Evolutionary conservation across 208 protist genomes (phyloP).

Genomic region (Porcisia deanei): DNA sequence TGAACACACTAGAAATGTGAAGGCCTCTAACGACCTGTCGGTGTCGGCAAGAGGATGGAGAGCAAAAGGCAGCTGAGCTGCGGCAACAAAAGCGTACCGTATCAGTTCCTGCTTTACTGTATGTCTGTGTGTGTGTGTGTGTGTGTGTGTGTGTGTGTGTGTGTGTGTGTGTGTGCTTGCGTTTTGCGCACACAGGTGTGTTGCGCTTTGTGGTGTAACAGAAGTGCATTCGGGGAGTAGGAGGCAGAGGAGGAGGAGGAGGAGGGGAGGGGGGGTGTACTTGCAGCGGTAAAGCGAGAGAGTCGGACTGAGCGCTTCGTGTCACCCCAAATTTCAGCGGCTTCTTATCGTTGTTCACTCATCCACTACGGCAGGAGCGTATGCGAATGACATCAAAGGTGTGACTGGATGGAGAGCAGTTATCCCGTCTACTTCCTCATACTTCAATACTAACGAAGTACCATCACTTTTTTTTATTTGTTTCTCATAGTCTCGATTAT

Average conservation of each 20-base stretch:
- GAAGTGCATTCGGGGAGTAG: no score
- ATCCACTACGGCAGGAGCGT: neutral
- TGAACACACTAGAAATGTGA: neutral
- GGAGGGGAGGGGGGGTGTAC: no score
- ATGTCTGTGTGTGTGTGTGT: neutral
- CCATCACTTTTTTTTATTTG: neutral
- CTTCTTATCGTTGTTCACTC: neutral
- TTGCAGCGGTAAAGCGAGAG: no score
- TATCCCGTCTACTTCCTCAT: neutral
- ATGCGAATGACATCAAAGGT: neutral
- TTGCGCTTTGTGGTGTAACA: no score
- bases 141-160: neutral
- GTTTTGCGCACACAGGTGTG: neutral
- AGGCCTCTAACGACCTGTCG: neutral
- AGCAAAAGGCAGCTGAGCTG: neutral
- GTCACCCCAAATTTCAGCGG: neutral
- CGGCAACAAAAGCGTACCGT: neutral
- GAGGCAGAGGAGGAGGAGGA: no score
- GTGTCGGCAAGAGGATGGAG: neutral
- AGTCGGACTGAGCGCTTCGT: neutral
- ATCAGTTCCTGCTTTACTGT: neutral
- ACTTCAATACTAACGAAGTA: neutral
- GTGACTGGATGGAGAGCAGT: neutral
- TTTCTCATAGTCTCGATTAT: neutral
- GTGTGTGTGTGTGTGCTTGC: neutral